Conservation (phyloP, 495 filamentous ascomycete genomes). For the Penicillium verhagenii region DNA sequence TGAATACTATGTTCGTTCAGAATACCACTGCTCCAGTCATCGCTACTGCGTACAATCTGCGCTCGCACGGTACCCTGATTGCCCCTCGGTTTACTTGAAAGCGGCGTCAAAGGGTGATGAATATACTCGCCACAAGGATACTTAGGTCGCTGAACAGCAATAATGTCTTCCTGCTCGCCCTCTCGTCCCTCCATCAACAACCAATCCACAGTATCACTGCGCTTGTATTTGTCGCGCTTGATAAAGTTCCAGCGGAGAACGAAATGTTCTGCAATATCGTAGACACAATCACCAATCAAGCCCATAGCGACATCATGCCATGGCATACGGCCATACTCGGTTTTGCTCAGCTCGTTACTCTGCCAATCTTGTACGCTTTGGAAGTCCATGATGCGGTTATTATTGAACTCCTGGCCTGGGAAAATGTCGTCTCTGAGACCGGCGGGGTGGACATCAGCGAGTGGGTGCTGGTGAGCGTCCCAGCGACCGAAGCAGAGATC, state of each 20-base stretch:
- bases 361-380: constrained; percentile 89
- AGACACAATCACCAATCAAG: constrained; percentile 81
- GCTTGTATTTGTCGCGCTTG: constrained; percentile 98
- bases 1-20: constrained; percentile 87
- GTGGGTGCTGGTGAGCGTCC: constrained; percentile 81
- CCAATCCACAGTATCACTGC: constrained; percentile 77
- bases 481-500: constrained; percentile 97
- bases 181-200: constrained; percentile 75
- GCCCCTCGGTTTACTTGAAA: constrained; percentile 53
- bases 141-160: constrained; percentile 82
- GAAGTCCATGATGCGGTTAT: constrained; percentile 95
- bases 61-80: constrained; percentile 72
- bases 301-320: constrained; percentile 98
- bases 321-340: constrained; percentile 91
- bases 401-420: constrained; percentile 95
- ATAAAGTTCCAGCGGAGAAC: constrained; percentile 94
- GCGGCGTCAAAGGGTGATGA: constrained; percentile 69
- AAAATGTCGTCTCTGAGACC: constrained; percentile 82
- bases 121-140: constrained; percentile 85
- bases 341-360: constrained; percentile 87
- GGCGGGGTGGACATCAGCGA: constrained; percentile 84
- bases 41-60: constrained; percentile 81
- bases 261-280: constrained; percentile 96
- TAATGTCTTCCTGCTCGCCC: constrained; percentile 74
- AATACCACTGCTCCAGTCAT: constrained; percentile 95